Evolutionary conservation across 2,329 filamentous ascomycete species (phyloP), one percentile per base, ranked within the genome.

Genomic region (Huntiella moniliformis): DNA sequence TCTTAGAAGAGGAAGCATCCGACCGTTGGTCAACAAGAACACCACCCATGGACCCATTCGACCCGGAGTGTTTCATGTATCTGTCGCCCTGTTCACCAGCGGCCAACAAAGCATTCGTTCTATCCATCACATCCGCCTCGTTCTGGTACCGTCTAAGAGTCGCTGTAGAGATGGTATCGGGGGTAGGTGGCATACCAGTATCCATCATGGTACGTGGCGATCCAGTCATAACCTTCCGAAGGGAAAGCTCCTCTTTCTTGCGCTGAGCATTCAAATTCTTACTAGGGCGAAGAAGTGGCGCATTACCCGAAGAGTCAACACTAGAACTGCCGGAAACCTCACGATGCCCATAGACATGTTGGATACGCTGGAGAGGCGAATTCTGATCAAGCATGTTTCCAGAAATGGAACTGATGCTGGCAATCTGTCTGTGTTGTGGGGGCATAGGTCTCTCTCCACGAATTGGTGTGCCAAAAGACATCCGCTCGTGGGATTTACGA

Each of bases 121-220:
- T 36, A 17, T 46, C 44, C 18, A 46, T 34, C 12, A 42, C 66
- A 38, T 74, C 71, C 45, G 66, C 63, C 0, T 70, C 73, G 41
- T 62, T 64, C 50, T 71, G 63, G 49, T 65, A 68, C 11, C 64
- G 62, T 4, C 65, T 62, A 32, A 76, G 60, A 0, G 70, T 72
- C 1, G 68, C 68, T 2, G 69, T 73, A 1, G 72, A 73, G 15
- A 74, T 70, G 0, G 73, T 76, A 52, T 76, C 72, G 0, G 73
- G 73, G 0, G 73, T 76, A 0, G 73, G 73, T 7, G 73, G 73
- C 1, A 75, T 58, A 13, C 57, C 58, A 13, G 67, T 63, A 4
- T 65, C 61, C 45, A 64, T 60, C 1, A 64, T 49, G 53, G 61
- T 58, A 62, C 65, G 51, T 54, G 61, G 50, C 47, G 61, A 54